Conservation (phyloP, 1,284 basidiomycete genomes). For the Chiua sp. region DNA sequence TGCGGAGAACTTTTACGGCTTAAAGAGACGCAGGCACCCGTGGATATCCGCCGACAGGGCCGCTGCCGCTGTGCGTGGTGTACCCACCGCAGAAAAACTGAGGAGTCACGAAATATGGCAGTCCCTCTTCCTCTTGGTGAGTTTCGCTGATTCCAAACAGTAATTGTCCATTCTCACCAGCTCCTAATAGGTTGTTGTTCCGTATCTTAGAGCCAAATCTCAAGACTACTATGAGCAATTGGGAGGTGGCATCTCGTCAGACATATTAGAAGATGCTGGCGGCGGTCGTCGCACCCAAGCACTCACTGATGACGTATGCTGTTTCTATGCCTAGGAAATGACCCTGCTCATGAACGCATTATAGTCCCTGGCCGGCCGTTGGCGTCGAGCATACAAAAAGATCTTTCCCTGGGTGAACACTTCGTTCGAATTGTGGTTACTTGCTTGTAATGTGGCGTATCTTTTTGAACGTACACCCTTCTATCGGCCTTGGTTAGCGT, state of each 20-base stretch:
- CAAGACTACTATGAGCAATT: constrained; percentile 92
- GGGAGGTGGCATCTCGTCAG: constrained; percentile 79
- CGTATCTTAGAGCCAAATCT: constrained; percentile 88
- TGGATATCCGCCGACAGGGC: constrained; percentile 71
- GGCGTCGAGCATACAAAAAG: constrained; percentile 66
- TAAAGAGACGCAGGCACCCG: constrained; percentile 79
- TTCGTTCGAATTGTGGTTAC: constrained; percentile 80
- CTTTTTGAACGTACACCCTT: constrained; percentile 88
- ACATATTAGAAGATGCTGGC: constrained; percentile 64
- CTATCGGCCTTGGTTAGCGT: constrained; percentile 91
- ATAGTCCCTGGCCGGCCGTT: constrained; percentile 51
- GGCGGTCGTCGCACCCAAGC: constrained; percentile 48
- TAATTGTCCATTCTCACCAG: constrained; percentile 8
- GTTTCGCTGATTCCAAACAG: constrained; percentile 28
- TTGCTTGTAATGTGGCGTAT: constrained; percentile 89
- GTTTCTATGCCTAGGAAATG: constrained; percentile 3
- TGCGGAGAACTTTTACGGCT: constrained; percentile 92
- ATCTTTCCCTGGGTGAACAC: constrained; percentile 87
- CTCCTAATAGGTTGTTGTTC: constrained; percentile 74
- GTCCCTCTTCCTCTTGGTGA: constrained; percentile 80
- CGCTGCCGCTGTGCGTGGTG: constrained; percentile 67
- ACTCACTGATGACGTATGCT: constrained; percentile 55
- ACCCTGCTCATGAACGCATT: constrained; percentile 8
- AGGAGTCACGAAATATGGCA: constrained; percentile 66
- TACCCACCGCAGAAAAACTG: constrained; percentile 68